phyloP scores from a whole-genome alignment of 257 asterid species.

The Scutellaria galericulata region DNA sequence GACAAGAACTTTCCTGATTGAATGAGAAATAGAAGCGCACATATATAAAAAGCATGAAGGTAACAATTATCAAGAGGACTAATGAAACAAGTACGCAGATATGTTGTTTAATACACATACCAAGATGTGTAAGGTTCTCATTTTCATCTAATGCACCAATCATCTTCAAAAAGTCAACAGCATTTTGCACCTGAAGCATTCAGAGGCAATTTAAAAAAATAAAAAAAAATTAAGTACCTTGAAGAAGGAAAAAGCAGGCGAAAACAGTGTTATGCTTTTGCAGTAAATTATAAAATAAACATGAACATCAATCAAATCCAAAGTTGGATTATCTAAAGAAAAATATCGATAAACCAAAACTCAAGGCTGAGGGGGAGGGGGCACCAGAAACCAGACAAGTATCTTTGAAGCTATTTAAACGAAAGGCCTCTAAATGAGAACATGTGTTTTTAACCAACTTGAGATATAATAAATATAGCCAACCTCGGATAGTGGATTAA shows the following conservation, averaged over 20 bases:
- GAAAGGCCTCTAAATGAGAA: neutral
- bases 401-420: conserved; percentile 2
- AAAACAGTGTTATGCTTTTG: conserved; percentile 18
- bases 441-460: neutral
- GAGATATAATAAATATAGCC: neutral
- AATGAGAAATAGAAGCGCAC: conserved; percentile 31
- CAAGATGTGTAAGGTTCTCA: conserved; percentile 95
- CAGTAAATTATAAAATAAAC: conserved; percentile 6
- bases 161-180: conserved; percentile 94
- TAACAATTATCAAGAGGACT: conserved; percentile 18
- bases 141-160: conserved; percentile 92
- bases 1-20: conserved; percentile 82
- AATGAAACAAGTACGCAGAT: conserved; percentile 20
- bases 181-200: conserved; percentile 89
- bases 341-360: neutral
- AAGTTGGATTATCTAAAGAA: neutral
- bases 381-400: neutral
- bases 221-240: conserved; percentile 10
- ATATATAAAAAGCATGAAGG: conserved; percentile 15
- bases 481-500: neutral
- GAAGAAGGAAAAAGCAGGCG: conserved; percentile 28
- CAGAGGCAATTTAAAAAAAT: conserved; percentile 11
- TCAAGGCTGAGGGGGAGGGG: neutral
- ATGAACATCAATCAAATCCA: neutral
- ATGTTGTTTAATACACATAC: conserved; percentile 48